Evolutionary conservation across 306 rosid genomes (phyloP).

Genomic region (Prunus kanzakura): DNA sequence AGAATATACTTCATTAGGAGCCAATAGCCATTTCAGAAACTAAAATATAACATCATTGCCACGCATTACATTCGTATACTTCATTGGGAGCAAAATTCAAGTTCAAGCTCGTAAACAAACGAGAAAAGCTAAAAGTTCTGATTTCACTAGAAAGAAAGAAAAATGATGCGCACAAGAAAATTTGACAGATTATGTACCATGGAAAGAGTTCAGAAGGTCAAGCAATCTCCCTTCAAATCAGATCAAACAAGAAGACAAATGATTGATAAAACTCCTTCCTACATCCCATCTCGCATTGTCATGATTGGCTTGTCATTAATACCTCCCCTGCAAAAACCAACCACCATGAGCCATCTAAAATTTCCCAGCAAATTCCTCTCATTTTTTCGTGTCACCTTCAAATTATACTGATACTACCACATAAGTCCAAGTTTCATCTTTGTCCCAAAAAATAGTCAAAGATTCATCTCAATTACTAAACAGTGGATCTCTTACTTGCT

Average conservation of each 20-base stretch:
- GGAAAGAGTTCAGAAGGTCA: not conserved
- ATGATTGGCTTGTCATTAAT: conserved; percentile 12
- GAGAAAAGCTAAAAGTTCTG: not conserved
- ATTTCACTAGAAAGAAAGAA: not conserved
- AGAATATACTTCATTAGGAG: too few relatives aligned
- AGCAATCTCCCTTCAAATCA: not conserved
- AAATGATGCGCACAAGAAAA: not conserved
- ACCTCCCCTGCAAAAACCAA: conserved; percentile 57
- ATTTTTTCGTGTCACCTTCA: not conserved
- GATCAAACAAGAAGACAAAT: not conserved
- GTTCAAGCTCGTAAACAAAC: conserved; percentile 3
- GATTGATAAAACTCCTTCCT: not conserved
- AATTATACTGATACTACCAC: not conserved
- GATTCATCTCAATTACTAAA: not conserved
- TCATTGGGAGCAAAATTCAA: not conserved
- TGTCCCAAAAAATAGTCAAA: not conserved
- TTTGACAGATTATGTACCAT: conserved; percentile 7
- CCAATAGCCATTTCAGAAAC: not conserved
- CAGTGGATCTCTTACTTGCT: conserved; percentile 25
- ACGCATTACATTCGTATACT: not conserved
- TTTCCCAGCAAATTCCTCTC: not conserved
- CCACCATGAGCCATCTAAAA: not conserved
- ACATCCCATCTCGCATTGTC: not conserved
- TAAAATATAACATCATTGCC: not conserved
- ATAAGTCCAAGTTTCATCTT: not conserved